These are phyloP conservation scores for Didymella glomerata DNA, from an alignment of 2,329 filamentous ascomycete genomes.

Conservation along the genomic window DNA sequence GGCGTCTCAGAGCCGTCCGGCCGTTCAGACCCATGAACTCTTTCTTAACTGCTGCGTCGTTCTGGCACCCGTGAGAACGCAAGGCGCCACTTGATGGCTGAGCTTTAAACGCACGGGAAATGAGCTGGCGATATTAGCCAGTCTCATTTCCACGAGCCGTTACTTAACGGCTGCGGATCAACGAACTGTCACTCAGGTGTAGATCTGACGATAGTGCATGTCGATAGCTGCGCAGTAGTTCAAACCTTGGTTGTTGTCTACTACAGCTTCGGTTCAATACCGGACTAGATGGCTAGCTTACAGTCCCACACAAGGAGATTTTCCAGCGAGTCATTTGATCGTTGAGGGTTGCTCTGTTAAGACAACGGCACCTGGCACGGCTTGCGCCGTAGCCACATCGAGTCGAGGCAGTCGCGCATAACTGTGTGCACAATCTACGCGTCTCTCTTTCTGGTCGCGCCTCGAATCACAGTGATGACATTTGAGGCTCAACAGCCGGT, in stretches of 20 bases:
- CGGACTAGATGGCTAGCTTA: constrained; percentile 8
- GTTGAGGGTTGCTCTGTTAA: constrained; percentile 1
- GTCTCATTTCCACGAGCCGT: constrained; percentile 11
- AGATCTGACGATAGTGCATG: constrained; percentile 4
- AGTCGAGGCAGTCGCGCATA: constrained; percentile 8
- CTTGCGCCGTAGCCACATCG: constrained; percentile 3
- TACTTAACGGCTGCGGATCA: constrained; percentile 13
- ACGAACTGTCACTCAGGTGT: constrained; percentile 2
- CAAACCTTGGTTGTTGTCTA: constrained; percentile 10
- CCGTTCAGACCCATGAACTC: background rate
- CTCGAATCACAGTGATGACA: background rate
- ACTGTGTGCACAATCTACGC: constrained; percentile 10
- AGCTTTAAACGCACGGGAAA: constrained; percentile 3
- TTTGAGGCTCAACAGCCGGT: constrained; percentile 11
- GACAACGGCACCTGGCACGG: constrained; percentile 10
- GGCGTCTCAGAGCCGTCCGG: background rate
- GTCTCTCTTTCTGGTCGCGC: background rate
- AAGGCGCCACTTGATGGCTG: constrained; percentile 15
- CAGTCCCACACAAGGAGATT: constrained; percentile 12
- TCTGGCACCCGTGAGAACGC: constrained; percentile 6
- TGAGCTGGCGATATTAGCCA: constrained; percentile 6
- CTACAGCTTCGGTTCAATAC: constrained; percentile 9
- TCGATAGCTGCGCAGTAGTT: constrained; percentile 12
- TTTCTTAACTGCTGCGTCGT: background rate
- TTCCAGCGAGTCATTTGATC: constrained; percentile 11